phyloP scores from a whole-genome alignment of 768 basidiomycete species.

The Mycena rosella region DNA sequence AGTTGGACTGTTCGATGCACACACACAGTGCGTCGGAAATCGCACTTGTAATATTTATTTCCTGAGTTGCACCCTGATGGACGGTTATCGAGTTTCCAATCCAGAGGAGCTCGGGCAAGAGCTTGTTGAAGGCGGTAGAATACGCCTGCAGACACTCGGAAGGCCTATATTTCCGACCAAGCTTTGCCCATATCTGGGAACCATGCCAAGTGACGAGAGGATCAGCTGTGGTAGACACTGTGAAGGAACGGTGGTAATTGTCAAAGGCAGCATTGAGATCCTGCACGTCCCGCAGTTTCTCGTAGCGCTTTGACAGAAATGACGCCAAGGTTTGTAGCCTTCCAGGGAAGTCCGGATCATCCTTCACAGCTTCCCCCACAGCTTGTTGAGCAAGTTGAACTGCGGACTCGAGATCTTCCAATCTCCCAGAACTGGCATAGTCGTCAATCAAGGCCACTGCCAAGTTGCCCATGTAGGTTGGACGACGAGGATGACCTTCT shows the following conservation, averaged over 20 bases:
- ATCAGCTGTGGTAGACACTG: no score
- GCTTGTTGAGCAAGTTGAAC: no score
- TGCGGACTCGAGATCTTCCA: no score
- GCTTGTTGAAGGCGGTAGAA: not conserved
- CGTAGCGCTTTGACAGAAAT: no score
- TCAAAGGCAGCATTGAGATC: not conserved
- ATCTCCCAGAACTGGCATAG: no score
- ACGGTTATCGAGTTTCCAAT: not conserved
- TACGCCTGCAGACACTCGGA: not conserved
- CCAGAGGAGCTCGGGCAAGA: conserved; percentile 10
- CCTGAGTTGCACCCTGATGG: not conserved
- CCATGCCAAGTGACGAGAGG: not conserved
- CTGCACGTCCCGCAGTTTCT: no score
- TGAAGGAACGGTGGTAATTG: not conserved
- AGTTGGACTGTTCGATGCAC: not conserved
- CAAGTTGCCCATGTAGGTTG: no score
- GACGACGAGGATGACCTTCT: no score
- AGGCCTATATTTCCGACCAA: not conserved
- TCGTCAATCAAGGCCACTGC: no score
- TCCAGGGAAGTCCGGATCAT: no score
- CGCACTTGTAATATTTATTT: not conserved
- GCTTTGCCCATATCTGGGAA: not conserved
- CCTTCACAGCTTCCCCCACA: no score
- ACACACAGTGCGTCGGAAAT: not conserved
- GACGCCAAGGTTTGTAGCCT: no score